Percentiles rank a stretch among this genome's conserved stretches.
Conservation (phyloP, 2,329 filamentous ascomycete genomes). For the Fusarium tupiense region DNA sequence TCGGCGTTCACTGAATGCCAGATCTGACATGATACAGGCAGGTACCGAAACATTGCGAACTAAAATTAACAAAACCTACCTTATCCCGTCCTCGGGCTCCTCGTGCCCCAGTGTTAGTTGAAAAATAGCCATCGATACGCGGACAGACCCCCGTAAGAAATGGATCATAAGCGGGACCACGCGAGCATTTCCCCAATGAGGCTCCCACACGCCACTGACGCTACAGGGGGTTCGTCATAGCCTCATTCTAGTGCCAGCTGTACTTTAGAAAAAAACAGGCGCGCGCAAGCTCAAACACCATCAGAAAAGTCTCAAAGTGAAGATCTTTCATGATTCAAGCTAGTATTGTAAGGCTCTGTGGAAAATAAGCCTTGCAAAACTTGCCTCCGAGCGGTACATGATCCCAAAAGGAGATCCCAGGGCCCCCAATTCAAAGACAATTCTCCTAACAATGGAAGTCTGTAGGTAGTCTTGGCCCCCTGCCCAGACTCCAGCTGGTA, state of each 20-base stretch:
- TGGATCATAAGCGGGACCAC: slow-evolving; percentile 27
- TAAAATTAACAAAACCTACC: neutral
- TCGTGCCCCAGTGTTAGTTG: neutral
- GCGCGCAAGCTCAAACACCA: slow-evolving; percentile 35
- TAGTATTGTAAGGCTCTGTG: neutral
- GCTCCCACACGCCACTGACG: slow-evolving; percentile 15
- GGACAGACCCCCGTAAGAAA: neutral
- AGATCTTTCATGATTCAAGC: neutral
- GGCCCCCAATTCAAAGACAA: neutral
- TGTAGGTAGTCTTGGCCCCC: neutral
- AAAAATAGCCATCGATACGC: slow-evolving; percentile 3
- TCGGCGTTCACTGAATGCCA: neutral
- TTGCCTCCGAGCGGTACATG: neutral
- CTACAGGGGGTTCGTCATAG: slow-evolving; percentile 21
- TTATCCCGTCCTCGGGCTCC: neutral
- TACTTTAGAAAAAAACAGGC: slow-evolving; percentile 16
- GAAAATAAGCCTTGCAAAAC: neutral
- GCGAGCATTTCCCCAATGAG: slow-evolving; percentile 43
- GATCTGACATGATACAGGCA: neutral
- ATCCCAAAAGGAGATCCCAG: neutral
- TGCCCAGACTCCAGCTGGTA: neutral
- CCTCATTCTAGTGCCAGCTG: slow-evolving; percentile 6
- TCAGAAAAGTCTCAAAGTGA: neutral
- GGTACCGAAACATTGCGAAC: neutral
- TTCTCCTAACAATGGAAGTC: neutral